A percentile compares a stretch with the other conserved stretches of the same genome.
phyloP scores from a whole-genome alignment of 2,329 filamentous ascomycete genomes.

The Colletotrichum siamense region DNA sequence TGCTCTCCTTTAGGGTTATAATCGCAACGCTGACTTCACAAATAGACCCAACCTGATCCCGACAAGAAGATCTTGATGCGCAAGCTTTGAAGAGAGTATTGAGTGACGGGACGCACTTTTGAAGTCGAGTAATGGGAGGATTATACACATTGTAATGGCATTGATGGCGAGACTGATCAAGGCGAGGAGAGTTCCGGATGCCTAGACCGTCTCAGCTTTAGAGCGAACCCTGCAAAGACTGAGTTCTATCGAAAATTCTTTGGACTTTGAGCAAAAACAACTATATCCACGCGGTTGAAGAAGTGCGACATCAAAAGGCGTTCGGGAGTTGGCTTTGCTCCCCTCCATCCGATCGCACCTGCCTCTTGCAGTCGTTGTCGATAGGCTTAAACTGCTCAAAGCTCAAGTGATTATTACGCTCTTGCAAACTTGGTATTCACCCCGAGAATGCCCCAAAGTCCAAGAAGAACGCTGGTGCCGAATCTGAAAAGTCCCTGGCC shows the following conservation, averaged over 20 bases:
- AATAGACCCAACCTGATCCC: slow-evolving; percentile 3
- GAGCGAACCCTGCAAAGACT: neutral
- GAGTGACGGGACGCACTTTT: too few species aligned
- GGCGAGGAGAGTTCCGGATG: neutral
- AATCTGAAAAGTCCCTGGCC: slow-evolving; percentile 22
- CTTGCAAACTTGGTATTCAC: neutral
- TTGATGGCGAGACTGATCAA: neutral
- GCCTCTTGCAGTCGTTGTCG: neutral
- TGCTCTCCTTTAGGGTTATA: neutral
- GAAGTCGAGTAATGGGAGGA: neutral
- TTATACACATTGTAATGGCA: neutral
- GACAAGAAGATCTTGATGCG: slow-evolving; percentile 4
- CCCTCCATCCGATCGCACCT: too few species aligned
- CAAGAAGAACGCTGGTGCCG: neutral
- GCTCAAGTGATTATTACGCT: neutral
- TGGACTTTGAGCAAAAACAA: neutral
- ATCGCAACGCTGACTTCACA: neutral
- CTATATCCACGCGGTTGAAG: neutral
- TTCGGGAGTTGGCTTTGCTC: neutral
- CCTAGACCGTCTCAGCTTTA: neutral
- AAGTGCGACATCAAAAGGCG: neutral
- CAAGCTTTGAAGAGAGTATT: neutral
- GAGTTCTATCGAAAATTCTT: neutral
- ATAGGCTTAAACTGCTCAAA: neutral
- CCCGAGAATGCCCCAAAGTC: slow-evolving; percentile 25